phyloP scores from a whole-genome alignment of 176 grass and related monocot genomes.

The Themeda triandra region DNA sequence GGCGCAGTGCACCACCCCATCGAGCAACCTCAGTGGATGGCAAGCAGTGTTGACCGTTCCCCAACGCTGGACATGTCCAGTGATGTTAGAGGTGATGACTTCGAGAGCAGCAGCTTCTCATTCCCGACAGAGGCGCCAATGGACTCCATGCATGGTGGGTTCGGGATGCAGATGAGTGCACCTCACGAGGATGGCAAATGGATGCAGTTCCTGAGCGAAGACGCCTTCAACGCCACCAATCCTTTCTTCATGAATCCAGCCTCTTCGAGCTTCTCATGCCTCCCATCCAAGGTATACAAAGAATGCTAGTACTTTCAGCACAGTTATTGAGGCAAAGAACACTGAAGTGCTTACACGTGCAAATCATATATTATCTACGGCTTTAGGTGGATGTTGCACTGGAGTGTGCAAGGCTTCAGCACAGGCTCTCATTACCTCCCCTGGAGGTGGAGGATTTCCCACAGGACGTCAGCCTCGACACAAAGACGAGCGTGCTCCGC shows the following conservation, averaged over 20 bases:
- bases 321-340: background rate
- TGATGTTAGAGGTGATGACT: constrained; percentile 69
- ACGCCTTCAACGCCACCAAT: constrained; percentile 49
- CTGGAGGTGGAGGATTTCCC: constrained; percentile 82
- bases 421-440: constrained; percentile 75
- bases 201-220: constrained; percentile 75
- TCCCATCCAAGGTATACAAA: constrained; percentile 72
- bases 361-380: background rate
- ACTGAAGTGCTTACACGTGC: background rate
- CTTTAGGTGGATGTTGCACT: constrained; percentile 70
- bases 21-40: constrained; percentile 53
- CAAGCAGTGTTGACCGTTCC: constrained; percentile 47
- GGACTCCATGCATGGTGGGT: constrained; percentile 34
- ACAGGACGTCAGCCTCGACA: constrained; percentile 34
- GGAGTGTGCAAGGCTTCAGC: constrained; percentile 88
- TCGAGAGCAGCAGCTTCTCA: constrained; percentile 62
- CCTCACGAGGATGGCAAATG: constrained; percentile 53
- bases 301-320: background rate
- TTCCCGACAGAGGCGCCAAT: constrained; percentile 40
- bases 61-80: constrained; percentile 52
- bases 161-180: constrained; percentile 30
- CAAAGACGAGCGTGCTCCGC: constrained; percentile 42
- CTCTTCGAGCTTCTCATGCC: constrained; percentile 46
- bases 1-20: constrained; percentile 42
- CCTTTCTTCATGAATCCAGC: constrained; percentile 46